These are phyloP conservation scores for Dothistroma septosporum DNA, from an alignment of 2,329 filamentous ascomycete species.

Conservation along the genomic window DNA sequence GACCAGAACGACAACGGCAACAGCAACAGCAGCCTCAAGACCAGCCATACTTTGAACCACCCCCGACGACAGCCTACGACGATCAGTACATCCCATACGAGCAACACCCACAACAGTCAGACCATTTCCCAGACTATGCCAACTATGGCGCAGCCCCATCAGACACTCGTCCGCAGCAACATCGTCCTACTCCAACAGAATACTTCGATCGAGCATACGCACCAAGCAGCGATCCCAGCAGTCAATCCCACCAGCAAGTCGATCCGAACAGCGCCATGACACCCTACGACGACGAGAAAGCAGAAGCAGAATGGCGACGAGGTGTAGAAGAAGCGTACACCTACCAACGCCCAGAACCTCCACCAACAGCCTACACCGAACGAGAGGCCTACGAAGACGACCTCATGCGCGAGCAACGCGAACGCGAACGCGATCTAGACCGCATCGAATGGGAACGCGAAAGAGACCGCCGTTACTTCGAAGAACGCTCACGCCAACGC, in stretches of 20 bases:
- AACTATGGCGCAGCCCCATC: conserved; percentile 7
- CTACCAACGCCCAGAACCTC: conserved; percentile 9
- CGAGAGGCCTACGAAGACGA: conserved; percentile 8
- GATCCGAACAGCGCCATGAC: conserved; percentile 19
- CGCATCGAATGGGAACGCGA: neutral
- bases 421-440: conserved; percentile 4
- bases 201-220: conserved; percentile 7
- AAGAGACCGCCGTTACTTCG: conserved; percentile 12
- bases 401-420: conserved; percentile 2
- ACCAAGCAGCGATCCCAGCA: neutral
- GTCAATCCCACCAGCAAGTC: neutral
- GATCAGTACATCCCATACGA: neutral
- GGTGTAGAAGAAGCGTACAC: conserved; percentile 12
- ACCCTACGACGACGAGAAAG: conserved; percentile 29
- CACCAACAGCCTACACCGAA: conserved; percentile 11
- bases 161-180: conserved; percentile 1
- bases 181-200: conserved; percentile 2
- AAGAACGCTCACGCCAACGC: conserved; percentile 16
- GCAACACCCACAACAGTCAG: neutral
- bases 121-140: neutral
- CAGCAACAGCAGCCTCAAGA: neutral
- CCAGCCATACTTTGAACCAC: conserved; percentile 11
- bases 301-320: conserved; percentile 24
- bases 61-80: conserved; percentile 4
- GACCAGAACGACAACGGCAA: neutral